Evolutionary conservation across 345 rosid genomes (phyloP).

Genomic region (Dipteronia dyeriana): DNA sequence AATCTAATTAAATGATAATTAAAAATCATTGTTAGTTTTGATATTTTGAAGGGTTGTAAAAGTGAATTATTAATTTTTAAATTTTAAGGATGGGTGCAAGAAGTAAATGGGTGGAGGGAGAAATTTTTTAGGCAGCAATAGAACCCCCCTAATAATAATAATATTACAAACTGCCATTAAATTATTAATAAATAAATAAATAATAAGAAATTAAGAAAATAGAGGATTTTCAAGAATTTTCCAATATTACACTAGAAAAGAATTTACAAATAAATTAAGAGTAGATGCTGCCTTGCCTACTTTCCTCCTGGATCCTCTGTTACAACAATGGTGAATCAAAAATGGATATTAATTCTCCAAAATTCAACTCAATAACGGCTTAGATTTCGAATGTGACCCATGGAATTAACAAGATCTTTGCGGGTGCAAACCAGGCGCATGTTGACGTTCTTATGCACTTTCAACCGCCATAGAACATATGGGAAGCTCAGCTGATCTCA

Average conservation of each 20-base stretch:
- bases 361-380: constrained; percentile 50
- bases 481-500: constrained; percentile 97
- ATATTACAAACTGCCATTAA: too few relatives aligned
- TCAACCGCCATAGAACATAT: constrained; percentile 82
- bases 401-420: constrained; percentile 90
- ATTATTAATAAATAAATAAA: too few relatives aligned
- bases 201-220: not conserved
- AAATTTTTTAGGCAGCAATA: too few relatives aligned
- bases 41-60: too few relatives aligned
- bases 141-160: too few relatives aligned
- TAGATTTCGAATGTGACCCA: constrained; percentile 91
- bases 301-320: not conserved
- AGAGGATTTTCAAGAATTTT: not conserved
- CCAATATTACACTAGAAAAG: not conserved
- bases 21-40: too few relatives aligned
- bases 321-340: constrained; percentile 14
- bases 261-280: constrained; percentile 13
- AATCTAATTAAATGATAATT: too few relatives aligned
- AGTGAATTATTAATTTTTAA: too few relatives aligned
- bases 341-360: not conserved
- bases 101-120: too few relatives aligned
- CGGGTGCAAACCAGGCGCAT: constrained; percentile 88
- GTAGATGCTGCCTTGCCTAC: constrained; percentile 8
- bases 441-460: constrained; percentile 64
- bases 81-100: too few relatives aligned